phyloP scores from a whole-genome alignment of 2,329 filamentous ascomycete species.

The Aureobasidium melanogenum region DNA sequence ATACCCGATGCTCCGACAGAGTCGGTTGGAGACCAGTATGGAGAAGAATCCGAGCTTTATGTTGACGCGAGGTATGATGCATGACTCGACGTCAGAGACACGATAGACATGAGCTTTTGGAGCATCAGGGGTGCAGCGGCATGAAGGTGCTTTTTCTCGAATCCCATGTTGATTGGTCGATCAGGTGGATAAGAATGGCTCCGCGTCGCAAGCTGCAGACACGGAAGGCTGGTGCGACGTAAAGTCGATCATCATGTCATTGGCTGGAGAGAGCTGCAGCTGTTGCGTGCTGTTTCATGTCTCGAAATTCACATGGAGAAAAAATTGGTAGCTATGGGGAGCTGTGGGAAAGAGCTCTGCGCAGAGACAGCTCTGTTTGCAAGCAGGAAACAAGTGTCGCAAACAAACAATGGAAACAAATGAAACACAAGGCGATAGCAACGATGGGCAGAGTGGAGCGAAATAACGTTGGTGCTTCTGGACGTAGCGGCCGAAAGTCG shows the following conservation, averaged over 20 bases:
- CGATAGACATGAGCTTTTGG: not conserved
- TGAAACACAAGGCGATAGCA: conserved; percentile 5
- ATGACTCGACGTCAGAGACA: conserved; percentile 12
- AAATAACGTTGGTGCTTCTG: conserved; percentile 10
- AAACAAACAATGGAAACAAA: conserved; percentile 6
- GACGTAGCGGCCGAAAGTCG: not conserved
- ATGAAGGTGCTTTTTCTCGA: conserved; percentile 9
- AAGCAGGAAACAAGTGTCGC: not conserved
- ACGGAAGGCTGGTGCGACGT: conserved; percentile 10
- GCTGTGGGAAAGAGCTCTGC: not conserved
- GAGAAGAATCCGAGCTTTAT: not conserved
- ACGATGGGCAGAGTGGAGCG: conserved; percentile 6
- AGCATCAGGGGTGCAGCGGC: conserved; percentile 6
- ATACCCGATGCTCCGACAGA: not conserved
- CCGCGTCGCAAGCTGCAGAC: not conserved
- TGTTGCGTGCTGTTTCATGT: conserved; percentile 6
- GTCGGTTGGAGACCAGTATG: not conserved
- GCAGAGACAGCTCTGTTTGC: not conserved
- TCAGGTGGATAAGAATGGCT: not conserved
- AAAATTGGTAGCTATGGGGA: not conserved
- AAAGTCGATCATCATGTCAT: conserved; percentile 10
- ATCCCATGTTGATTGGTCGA: conserved; percentile 1
- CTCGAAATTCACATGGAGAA: not conserved
- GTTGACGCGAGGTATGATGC: conserved; percentile 5
- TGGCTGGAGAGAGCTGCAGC: conserved; percentile 1